phyloP scores from a whole-genome alignment of 1,139 yeast species.

The Lodderomyces elongisporus region DNA sequence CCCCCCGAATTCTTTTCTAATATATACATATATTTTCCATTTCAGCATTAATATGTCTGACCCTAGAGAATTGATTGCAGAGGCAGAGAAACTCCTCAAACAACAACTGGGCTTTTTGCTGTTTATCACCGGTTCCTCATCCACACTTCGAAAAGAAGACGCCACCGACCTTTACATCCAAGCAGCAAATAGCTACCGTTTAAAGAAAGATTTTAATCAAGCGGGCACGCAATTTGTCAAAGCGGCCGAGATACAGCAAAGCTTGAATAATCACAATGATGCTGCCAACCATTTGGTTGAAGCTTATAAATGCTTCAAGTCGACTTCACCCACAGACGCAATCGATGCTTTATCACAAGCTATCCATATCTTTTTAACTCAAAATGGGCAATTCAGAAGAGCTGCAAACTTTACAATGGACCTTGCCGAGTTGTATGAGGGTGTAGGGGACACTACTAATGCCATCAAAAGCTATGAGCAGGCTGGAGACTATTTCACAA shows the following conservation, averaged over 20 bases:
- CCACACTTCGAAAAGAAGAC: slow-evolving; percentile 70
- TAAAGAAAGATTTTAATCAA: slow-evolving; percentile 60
- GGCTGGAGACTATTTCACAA: slow-evolving; percentile 94
- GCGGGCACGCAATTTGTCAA: slow-evolving; percentile 85
- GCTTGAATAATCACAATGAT: slow-evolving; percentile 79
- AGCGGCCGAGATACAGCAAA: slow-evolving; percentile 77
- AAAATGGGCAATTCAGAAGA: slow-evolving; percentile 90
- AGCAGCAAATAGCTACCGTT: slow-evolving; percentile 84
- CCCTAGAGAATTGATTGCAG: slow-evolving; percentile 37
- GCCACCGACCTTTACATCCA: slow-evolving; percentile 86
- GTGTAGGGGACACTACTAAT: slow-evolving; percentile 55
- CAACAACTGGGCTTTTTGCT: slow-evolving; percentile 73
- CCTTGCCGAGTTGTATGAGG: slow-evolving; percentile 81
- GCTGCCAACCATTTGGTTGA: slow-evolving; percentile 89
- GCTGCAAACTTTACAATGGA: slow-evolving; percentile 94
- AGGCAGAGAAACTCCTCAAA: slow-evolving; percentile 44
- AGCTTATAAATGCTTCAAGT: slow-evolving; percentile 82
- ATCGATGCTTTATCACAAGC: slow-evolving; percentile 74
- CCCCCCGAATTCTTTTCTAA: no score
- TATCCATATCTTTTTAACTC: slow-evolving; percentile 70
- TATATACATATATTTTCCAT: no score
- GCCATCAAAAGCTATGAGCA: slow-evolving; percentile 82
- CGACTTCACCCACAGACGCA: slow-evolving; percentile 71
- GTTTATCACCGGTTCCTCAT: slow-evolving; percentile 67
- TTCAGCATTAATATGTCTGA: no score